Base-by-base conservation (phyloP, 768 basidiomycete species). In the Phanerochaete sordida region DNA sequence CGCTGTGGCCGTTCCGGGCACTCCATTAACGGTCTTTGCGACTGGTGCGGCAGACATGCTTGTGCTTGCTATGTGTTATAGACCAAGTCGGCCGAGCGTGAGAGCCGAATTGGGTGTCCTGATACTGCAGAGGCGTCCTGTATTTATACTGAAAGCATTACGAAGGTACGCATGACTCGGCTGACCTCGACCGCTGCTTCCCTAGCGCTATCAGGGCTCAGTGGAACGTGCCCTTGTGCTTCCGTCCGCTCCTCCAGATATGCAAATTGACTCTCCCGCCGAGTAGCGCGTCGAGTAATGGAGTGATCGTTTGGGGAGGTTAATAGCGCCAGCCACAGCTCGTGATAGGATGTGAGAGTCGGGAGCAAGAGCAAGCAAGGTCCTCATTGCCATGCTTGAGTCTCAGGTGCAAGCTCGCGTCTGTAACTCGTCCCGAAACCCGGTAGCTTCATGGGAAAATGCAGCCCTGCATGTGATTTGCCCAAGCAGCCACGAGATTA, bases 1-100 rank as follows among this genome's bases (percentile, higher is more conserved):
- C 15, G 46, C 57, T 16, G 64, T 69, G 12, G 67, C 67, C 8
- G 70, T 73, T 8, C 65, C 52, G 9, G 67, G 72, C 1, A 66
- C 68, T 48, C 56, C 63, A 21, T 54, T 27, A 5, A 54, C 53
- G n/a, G 53, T 24, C 53, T 39, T 26, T 37, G n/a, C 53, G 23
- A 54, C 53, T 24, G 53, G 53, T n/a, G 53, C 53, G 31, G 63
- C 58, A 35, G 67, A 64, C 66, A 68, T 64, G 23, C 8, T 23
- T 33, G 33, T 1, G 19, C 31, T 33, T 7, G n/a, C 44, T 54
- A 23, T 3, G 28, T 51, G 28, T 21, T 33, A 26, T 19, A 37
- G 43, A 57, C 24, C 39, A 56, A 23, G 27, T 12, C 39, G 48
- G 33, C 15, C 27, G 39, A 21, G 53, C 21, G 53, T 56, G 53